These are phyloP conservation scores for Bacidia gigantensis DNA, from an alignment of 495 filamentous ascomycete species.

Conservation along the genomic window DNA sequence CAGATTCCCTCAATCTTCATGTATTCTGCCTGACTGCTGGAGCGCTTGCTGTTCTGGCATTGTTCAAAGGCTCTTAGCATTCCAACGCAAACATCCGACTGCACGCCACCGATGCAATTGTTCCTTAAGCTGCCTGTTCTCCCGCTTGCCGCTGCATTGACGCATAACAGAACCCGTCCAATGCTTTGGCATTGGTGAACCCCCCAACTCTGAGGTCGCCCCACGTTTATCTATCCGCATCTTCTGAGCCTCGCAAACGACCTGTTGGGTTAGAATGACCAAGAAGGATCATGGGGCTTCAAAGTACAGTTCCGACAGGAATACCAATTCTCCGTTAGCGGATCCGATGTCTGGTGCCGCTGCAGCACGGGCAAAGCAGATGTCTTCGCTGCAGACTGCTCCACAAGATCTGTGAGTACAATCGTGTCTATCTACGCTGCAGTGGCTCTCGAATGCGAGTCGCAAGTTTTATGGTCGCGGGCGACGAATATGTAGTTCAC, in stretches of 20 bases:
- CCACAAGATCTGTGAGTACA: neutral
- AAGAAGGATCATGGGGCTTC: neutral
- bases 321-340: neutral
- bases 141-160: slow-evolving; percentile 3
- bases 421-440: too few relatives aligned
- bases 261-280: neutral
- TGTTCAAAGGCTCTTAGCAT: neutral
- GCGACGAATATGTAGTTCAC: too few relatives aligned
- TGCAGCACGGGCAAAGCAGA: neutral
- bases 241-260: neutral
- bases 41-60: neutral
- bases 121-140: neutral
- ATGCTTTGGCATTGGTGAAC: neutral
- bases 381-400: neutral
- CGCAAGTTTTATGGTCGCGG: too few relatives aligned
- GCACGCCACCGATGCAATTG: slow-evolving; percentile 3
- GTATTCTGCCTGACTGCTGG: neutral
- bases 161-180: slow-evolving; percentile 5
- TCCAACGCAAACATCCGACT: neutral
- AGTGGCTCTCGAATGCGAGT: too few relatives aligned
- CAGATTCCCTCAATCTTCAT: neutral
- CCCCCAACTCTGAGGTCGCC: neutral
- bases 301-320: slow-evolving; percentile 1
- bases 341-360: neutral
- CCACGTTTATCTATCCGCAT: neutral